Base-by-base conservation (phyloP, 2,329 filamentous ascomycete species). In the Alternaria ventricosa region DNA sequence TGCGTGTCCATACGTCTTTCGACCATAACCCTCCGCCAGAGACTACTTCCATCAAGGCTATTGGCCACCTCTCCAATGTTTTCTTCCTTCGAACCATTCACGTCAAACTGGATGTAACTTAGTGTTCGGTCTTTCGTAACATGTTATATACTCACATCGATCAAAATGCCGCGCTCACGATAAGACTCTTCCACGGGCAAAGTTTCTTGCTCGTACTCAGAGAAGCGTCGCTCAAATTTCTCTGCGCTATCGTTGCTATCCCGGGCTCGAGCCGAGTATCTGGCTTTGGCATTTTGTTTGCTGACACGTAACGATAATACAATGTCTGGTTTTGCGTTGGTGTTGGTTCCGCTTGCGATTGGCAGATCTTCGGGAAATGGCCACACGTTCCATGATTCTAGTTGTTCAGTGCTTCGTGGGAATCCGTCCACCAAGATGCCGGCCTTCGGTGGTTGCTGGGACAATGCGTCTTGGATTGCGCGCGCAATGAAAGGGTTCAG, bases 221-320 rank as follows among this genome's bases (percentile, higher is more conserved):
- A 25, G 15, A 46, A 54, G 5, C 57, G 57, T 18, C 47, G 28
- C 49, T 59, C 57, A 9, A 59, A 59, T 49, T 54, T 59, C 46
- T 58, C 56, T 22, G 51, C 9, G 30, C 46, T 58, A 27, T 58
- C 56, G 25, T 58, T 58, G 18, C 56, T 58, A 30, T 51, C 56
- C 11, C 46, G 33, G 7, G 33, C 56, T 23, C 56, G 46, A n/a
- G 56, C 56, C 6, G 18, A 51, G 5, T 58, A 58, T 50, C 56
- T 58, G 27, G 33, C 46, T 23, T 51, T 58, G 5, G 56, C 56
- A 12, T 51, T 58, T 15, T 44, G 33, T 33, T 58, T 58, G 46
- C 23, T 51, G 33, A 58, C 25, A 18, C 56, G 56, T 22, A 58
- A 28, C 13, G 56, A 44, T 15, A 58, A 28, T 15, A 58, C 56